Base-by-base conservation (phyloP, 2,329 filamentous ascomycete genomes). In the Colletotrichum sp. region DNA sequence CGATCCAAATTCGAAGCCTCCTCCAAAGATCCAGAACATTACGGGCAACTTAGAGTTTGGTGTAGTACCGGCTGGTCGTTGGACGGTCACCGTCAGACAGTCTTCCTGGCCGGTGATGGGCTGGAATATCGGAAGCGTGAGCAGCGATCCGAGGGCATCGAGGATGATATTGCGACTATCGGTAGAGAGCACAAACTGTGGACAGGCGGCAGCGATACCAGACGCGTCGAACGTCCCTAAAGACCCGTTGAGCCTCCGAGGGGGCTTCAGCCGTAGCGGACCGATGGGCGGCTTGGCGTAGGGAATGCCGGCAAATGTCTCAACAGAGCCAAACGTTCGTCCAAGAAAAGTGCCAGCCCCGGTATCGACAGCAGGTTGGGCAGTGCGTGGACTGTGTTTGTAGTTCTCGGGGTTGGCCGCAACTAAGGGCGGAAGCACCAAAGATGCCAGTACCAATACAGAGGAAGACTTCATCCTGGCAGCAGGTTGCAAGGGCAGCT, bases 291-390 rank as follows among this genome's bases (percentile, higher is more conserved):
- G 89, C 77, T 95, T 87, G 3, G 94, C 94, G 80, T 92, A 97
- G 5, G 94, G 95, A 72, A 97, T 95, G 26, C 93, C 94, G 71
- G 90, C 92, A 86, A 95, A 96, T 30, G 88, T 90, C 73, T 96
- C 94, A 24, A 95, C 88, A 30, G 84, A 83, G 4, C 82, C 80
- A 4, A 83, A 75, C n/a, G 81, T 75, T 79, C 84, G 72, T 49
- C 92, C 92, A 57, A 89, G 82, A 39, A 94, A 85, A 6, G 89
- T 93, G 49, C 91, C 92, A 59, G 89, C 87, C 1, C 88, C 83
- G 44, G 92, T 89, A 18, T 87, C 84, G 65, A 93, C 91, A 5
- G 88, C 89, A 5, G 91, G 90, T 26, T 82, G 83, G 52, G 69
- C 60, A 36, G 55, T 24, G 24, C 69, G 70, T 15, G 18, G 24